Evolutionary conservation across 2,329 filamentous ascomycete genomes (phyloP), one percentile per base, ranked within the genome.

Genomic region (Phialemoniopsis sp.): DNA sequence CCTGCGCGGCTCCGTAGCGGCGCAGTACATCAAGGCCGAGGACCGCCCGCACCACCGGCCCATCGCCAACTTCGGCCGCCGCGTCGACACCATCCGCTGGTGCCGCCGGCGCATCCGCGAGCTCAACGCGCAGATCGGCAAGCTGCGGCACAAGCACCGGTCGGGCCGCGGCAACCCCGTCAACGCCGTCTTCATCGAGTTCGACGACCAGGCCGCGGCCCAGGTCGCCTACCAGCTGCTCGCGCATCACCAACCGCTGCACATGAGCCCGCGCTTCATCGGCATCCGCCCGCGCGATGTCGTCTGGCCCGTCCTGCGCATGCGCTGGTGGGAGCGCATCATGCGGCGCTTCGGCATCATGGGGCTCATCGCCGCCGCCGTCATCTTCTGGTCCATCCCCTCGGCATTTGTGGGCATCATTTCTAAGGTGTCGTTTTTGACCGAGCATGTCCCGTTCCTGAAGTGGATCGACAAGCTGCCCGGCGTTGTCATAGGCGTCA

Each of bases 31-130:
- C 32, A 70, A 78, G 30, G 68, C 73, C 30, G 81, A 84, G 54
- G 70, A 87, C 46, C 76, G 87, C 32, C 87, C 87, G 8, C 78
- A 77, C 3, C 87, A 91, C 58, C 79, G 79, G 28, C 67, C 83
- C 44, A 67, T 78, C 28, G 67, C 86, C 29, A 69, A 69, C 34
- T 60, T 80, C 8, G 87, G 87, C 45, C 82, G 80, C 70, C 80
- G 89, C 62, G 88, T 95, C 32, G 89, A 96, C 63, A 91, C 87
- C 1, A 95, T 96, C 57, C 80, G 90, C 50, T 95, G 85, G 82
- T 79, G 78, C 39, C 83, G 90, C 31, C 71, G 77, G 8, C 76
- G 87, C 55, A 72, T 91, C 39, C 62, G 61, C 39, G 48, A 55
- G 14, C 57, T 66, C 29, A 60, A 59, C 44, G 41, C 48, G 7